Base-by-base conservation (phyloP, 257 asterid genomes). In the Misopates orontium region DNA sequence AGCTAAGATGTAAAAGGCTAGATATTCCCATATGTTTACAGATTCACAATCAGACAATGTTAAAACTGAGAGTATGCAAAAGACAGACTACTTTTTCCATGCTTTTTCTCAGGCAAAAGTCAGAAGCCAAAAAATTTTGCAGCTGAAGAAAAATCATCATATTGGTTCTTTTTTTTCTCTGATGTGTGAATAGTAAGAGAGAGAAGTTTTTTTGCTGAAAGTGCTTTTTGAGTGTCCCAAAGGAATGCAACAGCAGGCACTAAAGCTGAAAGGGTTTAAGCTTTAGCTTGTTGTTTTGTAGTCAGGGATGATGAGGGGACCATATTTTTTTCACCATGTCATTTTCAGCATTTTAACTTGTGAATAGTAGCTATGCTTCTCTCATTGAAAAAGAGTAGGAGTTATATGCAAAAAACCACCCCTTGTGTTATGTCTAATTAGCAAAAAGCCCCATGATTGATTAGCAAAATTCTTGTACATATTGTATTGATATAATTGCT, bases 221-320 rank as follows among this genome's bases (percentile, higher is more conserved):
- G 69, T 73, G 80, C 78, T 80, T 84, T 87, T 86, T 82, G 83
- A 80, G 88, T 78, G 85, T 61, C 87, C 86, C 95, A 88, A 91
- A 86, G 91, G 84, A 76, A 73, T 73, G 84, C 44, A 71, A 68
- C 72, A 67, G 82, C 63, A 68, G 74, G 72, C 82, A 73, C 74
- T 81, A 82, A 89, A 87, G 96, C 83, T 87, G 89, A 70, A n/a
- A 61, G 47, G 61, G 60, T 76, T 78, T 52, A 83, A 20, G 80
- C 73, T 78, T 73, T 75, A 73, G 62, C 72, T 79, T 72, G 69
- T 70, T 77, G 80, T 83, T 73, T 57, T 74, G 77, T 75, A 72
- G 81, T 77, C 78, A 83, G 83, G 75, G 82, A 60, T 60, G 71
- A 32, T 69, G 55, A 21, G 82, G 90, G 91, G 93, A 80, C 96